A percentile compares a stretch with the other conserved stretches of the same genome.
These are phyloP conservation scores for Yamadazyma triangularis DNA, from an alignment of 1,139 yeast genomes.

Conservation along the genomic window DNA sequence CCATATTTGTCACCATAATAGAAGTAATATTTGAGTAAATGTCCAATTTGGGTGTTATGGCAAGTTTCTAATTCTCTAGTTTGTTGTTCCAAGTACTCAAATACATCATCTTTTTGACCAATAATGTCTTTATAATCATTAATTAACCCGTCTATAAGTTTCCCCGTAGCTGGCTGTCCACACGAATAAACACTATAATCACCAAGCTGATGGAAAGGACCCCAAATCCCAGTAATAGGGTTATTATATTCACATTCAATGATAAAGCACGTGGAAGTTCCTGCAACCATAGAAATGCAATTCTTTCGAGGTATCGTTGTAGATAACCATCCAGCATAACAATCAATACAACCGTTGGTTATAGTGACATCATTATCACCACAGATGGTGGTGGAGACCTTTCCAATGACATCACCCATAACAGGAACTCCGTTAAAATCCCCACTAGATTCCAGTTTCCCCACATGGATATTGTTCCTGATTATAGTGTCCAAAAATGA, in stretches of 20 bases:
- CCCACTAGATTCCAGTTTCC: slow-evolving; percentile 8
- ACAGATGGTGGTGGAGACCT: slow-evolving; percentile 5
- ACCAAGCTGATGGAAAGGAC: slow-evolving; percentile 40
- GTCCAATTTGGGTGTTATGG: slow-evolving; percentile 21
- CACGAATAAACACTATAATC: slow-evolving; percentile 38
- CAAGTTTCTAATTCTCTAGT: slow-evolving; percentile 18
- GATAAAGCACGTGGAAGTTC: slow-evolving; percentile 56
- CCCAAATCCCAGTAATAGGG: slow-evolving; percentile 49
- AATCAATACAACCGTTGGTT: slow-evolving; percentile 51
- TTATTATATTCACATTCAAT: slow-evolving; percentile 17
- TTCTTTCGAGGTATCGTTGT: slow-evolving; percentile 16
- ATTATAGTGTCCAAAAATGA: slow-evolving; percentile 19
- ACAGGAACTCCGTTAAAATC: slow-evolving; percentile 6
- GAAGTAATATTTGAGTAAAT: slow-evolving; percentile 31
- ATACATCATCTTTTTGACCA: slow-evolving; percentile 16
- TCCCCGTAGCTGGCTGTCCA: slow-evolving; percentile 58
- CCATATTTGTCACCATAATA: slow-evolving; percentile 55
- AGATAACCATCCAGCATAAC: slow-evolving; percentile 53
- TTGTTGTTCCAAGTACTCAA: slow-evolving; percentile 26
- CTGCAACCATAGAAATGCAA: slow-evolving; percentile 50
- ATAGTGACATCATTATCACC: slow-evolving; percentile 14
- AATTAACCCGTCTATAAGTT: slow-evolving; percentile 43
- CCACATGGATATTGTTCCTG: slow-evolving; percentile 16
- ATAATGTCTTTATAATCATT: slow-evolving; percentile 19
- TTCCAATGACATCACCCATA: slow-evolving; percentile 20